Conservation (phyloP, 495 filamentous ascomycete species). For the Aspergillus nanangensis region DNA sequence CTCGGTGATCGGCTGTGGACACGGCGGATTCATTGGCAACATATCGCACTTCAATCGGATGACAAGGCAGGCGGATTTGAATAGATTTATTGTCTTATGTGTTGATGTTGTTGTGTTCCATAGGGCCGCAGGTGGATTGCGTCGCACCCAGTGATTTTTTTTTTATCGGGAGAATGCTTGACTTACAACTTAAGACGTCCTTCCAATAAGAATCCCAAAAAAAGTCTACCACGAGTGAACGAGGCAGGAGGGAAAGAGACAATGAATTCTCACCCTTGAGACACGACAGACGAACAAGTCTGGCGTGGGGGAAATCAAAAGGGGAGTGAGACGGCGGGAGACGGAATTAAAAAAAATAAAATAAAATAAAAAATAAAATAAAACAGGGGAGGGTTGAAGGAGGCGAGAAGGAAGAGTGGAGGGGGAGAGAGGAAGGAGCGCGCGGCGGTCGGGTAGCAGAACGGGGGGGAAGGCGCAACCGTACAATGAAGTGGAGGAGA, state of each 20-base stretch:
- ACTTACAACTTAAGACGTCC: constrained; percentile 27
- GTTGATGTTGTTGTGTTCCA: constrained; percentile 2
- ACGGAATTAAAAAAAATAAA: constrained; percentile 9
- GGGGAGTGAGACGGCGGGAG: constrained; percentile 13
- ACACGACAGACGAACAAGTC: constrained; percentile 19
- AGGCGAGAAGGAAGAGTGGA: constrained; percentile 15
- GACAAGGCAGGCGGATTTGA: constrained; percentile 5
- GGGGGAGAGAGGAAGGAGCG: constrained; percentile 11
- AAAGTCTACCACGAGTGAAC: constrained; percentile 36
- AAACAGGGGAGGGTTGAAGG: constrained; percentile 13
- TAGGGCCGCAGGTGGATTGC: constrained; percentile 4
- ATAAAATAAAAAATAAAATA: constrained; percentile 13
- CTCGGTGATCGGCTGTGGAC: neutral
- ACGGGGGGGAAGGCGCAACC: too few species aligned
- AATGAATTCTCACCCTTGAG: constrained; percentile 15
- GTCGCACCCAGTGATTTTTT: constrained; percentile 2
- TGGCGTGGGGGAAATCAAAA: constrained; percentile 16
- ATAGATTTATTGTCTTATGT: too few species aligned
- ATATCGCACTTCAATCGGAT: neutral
- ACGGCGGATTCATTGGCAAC: neutral
- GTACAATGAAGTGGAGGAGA: too few species aligned
- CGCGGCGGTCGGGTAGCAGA: constrained; percentile 8
- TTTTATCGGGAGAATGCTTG: constrained; percentile 3
- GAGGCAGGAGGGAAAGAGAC: constrained; percentile 24
- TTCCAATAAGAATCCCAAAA: constrained; percentile 12